phyloP scores from a whole-genome alignment of 2,329 filamentous ascomycete species.

The Xylaria sp. region DNA sequence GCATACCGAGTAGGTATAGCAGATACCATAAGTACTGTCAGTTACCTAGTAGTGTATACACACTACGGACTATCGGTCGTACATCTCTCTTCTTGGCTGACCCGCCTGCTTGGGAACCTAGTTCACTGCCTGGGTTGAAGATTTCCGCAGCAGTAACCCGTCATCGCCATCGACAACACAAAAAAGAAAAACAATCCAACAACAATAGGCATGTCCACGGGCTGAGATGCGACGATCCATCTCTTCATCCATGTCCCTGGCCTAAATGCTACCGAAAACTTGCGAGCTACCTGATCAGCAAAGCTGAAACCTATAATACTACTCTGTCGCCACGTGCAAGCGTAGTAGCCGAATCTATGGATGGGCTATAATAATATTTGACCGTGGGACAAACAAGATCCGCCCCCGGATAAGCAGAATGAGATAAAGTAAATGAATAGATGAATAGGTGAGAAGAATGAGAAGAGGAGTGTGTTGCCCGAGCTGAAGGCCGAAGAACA shows the following conservation, averaged over 20 bases:
- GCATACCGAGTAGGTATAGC: too few relatives aligned
- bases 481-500: slow-evolving; percentile 24
- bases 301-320: slow-evolving; percentile 21
- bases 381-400: background rate
- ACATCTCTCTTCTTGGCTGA: slow-evolving; percentile 19
- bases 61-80: background rate
- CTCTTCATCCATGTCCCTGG: background rate
- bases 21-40: too few relatives aligned
- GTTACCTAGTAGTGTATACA: too few relatives aligned
- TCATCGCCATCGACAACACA: slow-evolving; percentile 4
- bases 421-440: too few relatives aligned
- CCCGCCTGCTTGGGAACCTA: slow-evolving; percentile 30
- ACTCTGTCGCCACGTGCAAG: slow-evolving; percentile 23
- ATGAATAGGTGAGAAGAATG: too few relatives aligned
- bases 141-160: background rate
- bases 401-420: too few relatives aligned
- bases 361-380: background rate
- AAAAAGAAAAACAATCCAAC: background rate
- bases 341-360: slow-evolving; percentile 11
- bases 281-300: background rate
- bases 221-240: background rate
- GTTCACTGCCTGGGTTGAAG: background rate
- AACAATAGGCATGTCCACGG: background rate
- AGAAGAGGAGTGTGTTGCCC: background rate
- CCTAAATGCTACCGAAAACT: background rate